Evolutionary conservation across 257 asterid species (phyloP), one percentile per base, ranked within the genome.

Genomic region (Fraxinus americana): DNA sequence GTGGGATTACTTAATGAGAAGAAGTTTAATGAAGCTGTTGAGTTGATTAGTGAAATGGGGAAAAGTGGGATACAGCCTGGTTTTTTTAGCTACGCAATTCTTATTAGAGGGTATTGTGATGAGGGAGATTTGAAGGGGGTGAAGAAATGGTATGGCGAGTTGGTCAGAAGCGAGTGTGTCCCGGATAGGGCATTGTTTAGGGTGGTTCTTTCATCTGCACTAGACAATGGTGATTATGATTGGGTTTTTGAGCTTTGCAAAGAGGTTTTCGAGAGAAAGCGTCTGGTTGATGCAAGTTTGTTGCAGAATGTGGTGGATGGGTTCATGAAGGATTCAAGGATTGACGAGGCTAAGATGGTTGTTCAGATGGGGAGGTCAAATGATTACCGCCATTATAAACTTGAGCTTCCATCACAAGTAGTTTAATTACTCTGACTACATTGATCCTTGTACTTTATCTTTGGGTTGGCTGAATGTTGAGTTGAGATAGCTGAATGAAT

Each of bases 221-320:
- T 82, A 13, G 82, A 85, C 52, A 75, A 70, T 71, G 87, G 81
- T 45, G 91, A 85, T 79, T 82, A 79, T 57, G 83, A 73, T 83
- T 85, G 88, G 86, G 83, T 81, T 14, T 63, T 78, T 48, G 83
- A 85, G 83, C 83, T 88, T 68, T 88, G 88, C 84, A 70, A 78
- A 67, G 87, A 78, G 41, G 50, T 88, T 71, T 85, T 87, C 12
- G 66, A 83, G 45, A 69, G 43, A 25, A 88, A 85, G 66, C 78
- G 79, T 68, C 43, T 72, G 67, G 87, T 81, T 75, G 84, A 82
- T 34, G 78, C 35, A n/a, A 48, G 43, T 50, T 30, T 83, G 72
- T 75, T 88, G 82, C 91, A 88, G 70, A 73, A 78, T 34, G 91
- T 80, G 34, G 91, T 88, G 19, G 87, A 88, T 78, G 83, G 76